Evolutionary conservation across 73 alveolate genomes (phyloP), one percentile per base, ranked within the genome.

Genomic region (Blepharisma japonicum): DNA sequence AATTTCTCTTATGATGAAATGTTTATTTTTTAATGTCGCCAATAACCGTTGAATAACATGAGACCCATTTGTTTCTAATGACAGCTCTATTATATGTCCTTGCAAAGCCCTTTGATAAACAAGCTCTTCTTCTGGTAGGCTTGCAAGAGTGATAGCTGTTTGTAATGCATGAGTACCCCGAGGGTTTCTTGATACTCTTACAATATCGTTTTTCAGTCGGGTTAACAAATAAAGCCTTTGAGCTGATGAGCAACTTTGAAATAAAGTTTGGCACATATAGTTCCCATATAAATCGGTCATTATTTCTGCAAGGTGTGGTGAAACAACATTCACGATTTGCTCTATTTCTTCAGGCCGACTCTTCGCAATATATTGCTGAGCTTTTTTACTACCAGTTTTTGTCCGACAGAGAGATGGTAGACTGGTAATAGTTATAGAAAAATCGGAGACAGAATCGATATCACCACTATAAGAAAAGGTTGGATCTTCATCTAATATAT

Each of bases 251-350:
- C 90, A 83, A 45, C 88, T 81, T 56, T 91, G 87, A 55, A 91
- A 81, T 32, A 94, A 68, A 67, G 91, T 91, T 81, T 94, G 94
- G 68, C 97, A 91, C 81, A 94, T 88, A 79, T 94, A 94, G 74
- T 94, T 94, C n/a, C 97, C 98, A 74, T 91, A 94, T 32, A 88
- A 78, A 82, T 94, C 95, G 9, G 87, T 84, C 98, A 94, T 94
- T 54, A 94, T 71, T 45, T 80, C 87, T 25, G 78, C 87, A 6
- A 94, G 46, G 71, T 81, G 71, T n/a, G 56, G 74, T 5, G 82
- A 55, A 56, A 91, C 70, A 71, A 88, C 92, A 27, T 82, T 90
- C 68, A 94, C 90, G 55, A 93, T 85, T 23, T 70, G 14, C 20
- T 70, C 80, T 0, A 70, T 7, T 39, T 70, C 61, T 23, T 18